Evolutionary conservation across 257 asterid genomes (phyloP).

Genomic region (Gardenia jasminoides): DNA sequence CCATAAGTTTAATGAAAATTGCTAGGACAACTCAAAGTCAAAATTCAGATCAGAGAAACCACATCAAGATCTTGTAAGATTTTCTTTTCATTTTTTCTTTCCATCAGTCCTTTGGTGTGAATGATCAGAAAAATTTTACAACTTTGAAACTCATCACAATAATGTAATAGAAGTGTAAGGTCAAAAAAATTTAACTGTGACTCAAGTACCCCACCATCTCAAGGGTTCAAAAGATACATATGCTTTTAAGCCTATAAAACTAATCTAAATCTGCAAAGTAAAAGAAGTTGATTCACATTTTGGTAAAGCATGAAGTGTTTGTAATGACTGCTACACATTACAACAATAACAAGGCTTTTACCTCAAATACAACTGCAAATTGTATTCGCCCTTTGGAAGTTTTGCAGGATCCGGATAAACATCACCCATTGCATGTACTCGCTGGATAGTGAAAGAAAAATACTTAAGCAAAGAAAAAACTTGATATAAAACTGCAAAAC

Average conservation of each 20-base stretch:
- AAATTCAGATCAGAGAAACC: not conserved
- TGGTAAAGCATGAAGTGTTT: not conserved
- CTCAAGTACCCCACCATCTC: not conserved
- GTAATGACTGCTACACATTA: not conserved
- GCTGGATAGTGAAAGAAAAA: slow-evolving; percentile 45
- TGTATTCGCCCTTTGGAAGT: slow-evolving; percentile 95
- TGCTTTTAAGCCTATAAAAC: not conserved
- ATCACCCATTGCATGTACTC: slow-evolving; percentile 86
- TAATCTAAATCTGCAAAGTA: not conserved
- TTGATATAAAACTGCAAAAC: slow-evolving; percentile 4
- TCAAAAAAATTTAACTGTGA: not conserved
- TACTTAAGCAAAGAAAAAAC: slow-evolving; percentile 17
- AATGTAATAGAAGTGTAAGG: not conserved
- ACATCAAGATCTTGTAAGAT: not conserved
- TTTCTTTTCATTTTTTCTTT: not conserved
- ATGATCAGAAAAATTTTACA: not conserved
- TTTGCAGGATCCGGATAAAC: slow-evolving; percentile 79
- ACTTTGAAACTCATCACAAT: not conserved
- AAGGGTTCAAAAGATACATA: not conserved
- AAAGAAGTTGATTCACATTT: not conserved
- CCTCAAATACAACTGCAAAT: slow-evolving; percentile 84
- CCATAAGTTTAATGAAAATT: not conserved
- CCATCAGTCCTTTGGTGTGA: not conserved
- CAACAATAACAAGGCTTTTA: slow-evolving; percentile 11
- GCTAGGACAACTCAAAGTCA: not conserved